Base-by-base conservation (phyloP, 2,329 filamentous ascomycete species). In the Pseudocercospora cruenta region DNA sequence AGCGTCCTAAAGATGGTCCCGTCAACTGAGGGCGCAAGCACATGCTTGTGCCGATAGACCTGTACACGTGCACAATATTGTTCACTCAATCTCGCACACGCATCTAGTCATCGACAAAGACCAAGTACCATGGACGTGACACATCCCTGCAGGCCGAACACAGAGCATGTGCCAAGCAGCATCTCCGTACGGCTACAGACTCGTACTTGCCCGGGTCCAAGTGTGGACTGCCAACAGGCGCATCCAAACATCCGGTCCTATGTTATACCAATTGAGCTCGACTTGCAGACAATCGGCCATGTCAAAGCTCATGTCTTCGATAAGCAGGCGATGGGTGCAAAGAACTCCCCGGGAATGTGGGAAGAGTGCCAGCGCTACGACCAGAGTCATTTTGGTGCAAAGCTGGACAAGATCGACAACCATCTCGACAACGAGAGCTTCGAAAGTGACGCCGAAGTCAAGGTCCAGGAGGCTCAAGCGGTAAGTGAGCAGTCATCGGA, bases 391-490 rank as follows among this genome's bases (percentile, higher is more conserved):
- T 54, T 49, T 9, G 67, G 62, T 19, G 53, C 59, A 7, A 68
- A 69, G 49, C 55, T 71, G 14, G 63, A 65, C 47, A 70, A 70
- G 21, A 58, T 71, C 45, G 70, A 72, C 61, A 72, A 70, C 22
- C 71, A 63, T 39, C 53, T 70, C 31, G 55, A 57, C 8, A 72
- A 72, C 47, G 70, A 72, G 47, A 54, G 22, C 21, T 72, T 69
- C 36, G 12, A 53, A 2, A 21, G 21, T 6, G 58, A 67, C n/a
- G 26, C 45, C 22, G 60, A 67, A 55, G 16, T 31, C 12, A 47
- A 63, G 12, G 55, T 70, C 21, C 55, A 31, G 4, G 19, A 53
- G 6, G 65, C 70, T 6, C 55, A 63, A 21, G 36, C 26, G 26
- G 51, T 55, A 33, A 12, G 24, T n/a, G 24, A 16, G 51, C 51